Conservation (phyloP, 2,329 filamentous ascomycete genomes). For the Fusarium brachygibbosum region DNA sequence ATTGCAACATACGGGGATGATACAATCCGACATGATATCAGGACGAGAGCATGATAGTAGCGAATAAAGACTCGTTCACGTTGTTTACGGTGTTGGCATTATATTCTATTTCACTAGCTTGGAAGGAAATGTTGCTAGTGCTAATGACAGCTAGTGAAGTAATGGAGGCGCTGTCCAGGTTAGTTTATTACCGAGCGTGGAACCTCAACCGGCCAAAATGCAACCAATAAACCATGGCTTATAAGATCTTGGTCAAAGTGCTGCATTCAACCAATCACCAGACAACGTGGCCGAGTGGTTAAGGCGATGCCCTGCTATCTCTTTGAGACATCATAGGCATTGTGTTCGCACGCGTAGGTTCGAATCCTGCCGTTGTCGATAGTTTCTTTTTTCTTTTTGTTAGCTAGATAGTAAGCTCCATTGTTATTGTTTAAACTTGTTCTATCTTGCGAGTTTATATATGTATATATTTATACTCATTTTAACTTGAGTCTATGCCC, state of each 20-base stretch:
- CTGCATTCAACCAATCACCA: not conserved
- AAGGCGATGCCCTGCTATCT: constrained; percentile 37
- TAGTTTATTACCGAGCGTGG: too few relatives aligned
- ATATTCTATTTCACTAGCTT: accelerated
- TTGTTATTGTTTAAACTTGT: too few relatives aligned
- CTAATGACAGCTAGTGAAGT: not conserved
- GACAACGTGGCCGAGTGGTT: constrained; percentile 37
- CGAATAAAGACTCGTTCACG: accelerated
- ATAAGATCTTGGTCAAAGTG: too few relatives aligned
- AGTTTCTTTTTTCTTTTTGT: not conserved
- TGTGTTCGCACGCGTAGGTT: constrained; percentile 37
- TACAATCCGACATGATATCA: too few relatives aligned
- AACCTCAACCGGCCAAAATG: too few relatives aligned
- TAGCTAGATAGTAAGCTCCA: too few relatives aligned
- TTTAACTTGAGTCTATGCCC: too few relatives aligned
- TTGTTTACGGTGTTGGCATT: accelerated
- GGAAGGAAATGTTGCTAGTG: not conserved
- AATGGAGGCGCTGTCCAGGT: not conserved
- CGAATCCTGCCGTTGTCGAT: constrained; percentile 36
- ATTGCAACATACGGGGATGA: not conserved
- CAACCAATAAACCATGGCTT: too few relatives aligned
- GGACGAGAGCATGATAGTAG: not conserved
- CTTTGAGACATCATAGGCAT: constrained; percentile 30
- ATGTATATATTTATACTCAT: too few relatives aligned
- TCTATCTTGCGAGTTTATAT: too few relatives aligned